phyloP scores from a whole-genome alignment of 805 yeast species.

The Brettanomyces sp. region DNA sequence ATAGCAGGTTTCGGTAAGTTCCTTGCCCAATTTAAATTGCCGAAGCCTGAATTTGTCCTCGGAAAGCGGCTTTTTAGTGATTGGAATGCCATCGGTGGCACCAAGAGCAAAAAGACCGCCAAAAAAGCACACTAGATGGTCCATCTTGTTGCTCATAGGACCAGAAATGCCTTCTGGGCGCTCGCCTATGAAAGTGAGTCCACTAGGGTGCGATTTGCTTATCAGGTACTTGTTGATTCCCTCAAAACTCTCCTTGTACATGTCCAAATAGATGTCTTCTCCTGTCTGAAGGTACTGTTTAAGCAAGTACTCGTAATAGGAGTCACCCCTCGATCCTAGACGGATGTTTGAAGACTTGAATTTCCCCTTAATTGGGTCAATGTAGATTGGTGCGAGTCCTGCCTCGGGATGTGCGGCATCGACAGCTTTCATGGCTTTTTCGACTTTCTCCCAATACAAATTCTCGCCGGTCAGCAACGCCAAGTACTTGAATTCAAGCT shows the following conservation, averaged over 20 bases:
- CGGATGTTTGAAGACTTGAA: slow-evolving; percentile 61
- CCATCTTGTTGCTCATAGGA: slow-evolving; percentile 66
- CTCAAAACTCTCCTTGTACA: slow-evolving; percentile 68
- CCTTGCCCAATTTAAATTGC: slow-evolving; percentile 64
- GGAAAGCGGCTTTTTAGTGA: slow-evolving; percentile 34
- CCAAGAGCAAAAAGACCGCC: slow-evolving; percentile 87
- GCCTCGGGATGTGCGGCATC: slow-evolving; percentile 56
- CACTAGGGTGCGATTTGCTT: slow-evolving; percentile 49
- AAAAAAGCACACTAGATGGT: slow-evolving; percentile 84
- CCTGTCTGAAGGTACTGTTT: slow-evolving; percentile 79
- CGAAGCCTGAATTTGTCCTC: slow-evolving; percentile 54
- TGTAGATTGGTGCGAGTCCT: slow-evolving; percentile 78
- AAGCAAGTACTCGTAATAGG: slow-evolving; percentile 81
- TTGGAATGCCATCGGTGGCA: slow-evolving; percentile 67
- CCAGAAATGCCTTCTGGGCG: slow-evolving; percentile 59
- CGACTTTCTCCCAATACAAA: slow-evolving; percentile 71
- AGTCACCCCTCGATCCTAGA: slow-evolving; percentile 87
- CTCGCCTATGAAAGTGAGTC: slow-evolving; percentile 69
- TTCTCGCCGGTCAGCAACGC: slow-evolving; percentile 72
- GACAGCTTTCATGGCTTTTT: slow-evolving; percentile 59
- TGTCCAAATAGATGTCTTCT: slow-evolving; percentile 55
- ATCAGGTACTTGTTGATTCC: slow-evolving; percentile 69
- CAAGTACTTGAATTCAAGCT: slow-evolving; percentile 78
- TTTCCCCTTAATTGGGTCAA: slow-evolving; percentile 65
- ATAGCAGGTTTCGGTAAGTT: slow-evolving; percentile 72